Conservation (phyloP, 2,329 filamentous ascomycete genomes). For the Neonectria magnoliae region DNA sequence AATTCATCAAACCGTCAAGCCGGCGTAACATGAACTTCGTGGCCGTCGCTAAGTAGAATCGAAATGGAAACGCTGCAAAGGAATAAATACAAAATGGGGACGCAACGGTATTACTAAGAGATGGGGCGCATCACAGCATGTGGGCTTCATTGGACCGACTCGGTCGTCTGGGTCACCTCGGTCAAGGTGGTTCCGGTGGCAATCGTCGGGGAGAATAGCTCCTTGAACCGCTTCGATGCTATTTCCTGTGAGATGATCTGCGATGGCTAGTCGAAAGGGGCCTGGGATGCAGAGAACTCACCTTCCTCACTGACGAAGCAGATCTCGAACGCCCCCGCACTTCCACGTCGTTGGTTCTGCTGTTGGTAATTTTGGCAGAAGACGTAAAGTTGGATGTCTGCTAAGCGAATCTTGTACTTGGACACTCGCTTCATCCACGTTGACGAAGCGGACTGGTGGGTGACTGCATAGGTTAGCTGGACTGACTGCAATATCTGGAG, state of each 20-base stretch:
- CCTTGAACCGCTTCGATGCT: conserved; percentile 50
- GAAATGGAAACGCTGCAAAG: conserved; percentile 28
- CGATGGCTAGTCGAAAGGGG: neutral
- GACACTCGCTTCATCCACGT: conserved; percentile 63
- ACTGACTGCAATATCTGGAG: neutral
- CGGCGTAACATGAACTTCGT: conserved; percentile 21
- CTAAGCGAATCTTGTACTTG: conserved; percentile 60
- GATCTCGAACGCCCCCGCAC: conserved; percentile 61
- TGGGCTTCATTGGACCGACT: conserved; percentile 24
- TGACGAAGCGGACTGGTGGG: conserved; percentile 58
- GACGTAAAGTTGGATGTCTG: conserved; percentile 66
- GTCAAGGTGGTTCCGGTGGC: conserved; percentile 27
- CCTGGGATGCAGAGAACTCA: conserved; percentile 29
- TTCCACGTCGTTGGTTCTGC: conserved; percentile 60
- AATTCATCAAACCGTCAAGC: conserved; percentile 36
- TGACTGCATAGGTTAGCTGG: conserved; percentile 53
- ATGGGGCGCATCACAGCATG: neutral
- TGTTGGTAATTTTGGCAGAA: conserved; percentile 67
- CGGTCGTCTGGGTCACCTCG: conserved; percentile 18
- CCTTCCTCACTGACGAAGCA: conserved; percentile 57
- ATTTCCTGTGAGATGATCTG: conserved; percentile 22
- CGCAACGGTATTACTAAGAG: conserved; percentile 12
- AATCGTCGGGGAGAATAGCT: conserved; percentile 49
- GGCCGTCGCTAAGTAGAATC: conserved; percentile 34
- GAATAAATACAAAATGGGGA: conserved; percentile 14